Conservation (phyloP, 306 rosid species). For the Casuarina glauca region DNA sequence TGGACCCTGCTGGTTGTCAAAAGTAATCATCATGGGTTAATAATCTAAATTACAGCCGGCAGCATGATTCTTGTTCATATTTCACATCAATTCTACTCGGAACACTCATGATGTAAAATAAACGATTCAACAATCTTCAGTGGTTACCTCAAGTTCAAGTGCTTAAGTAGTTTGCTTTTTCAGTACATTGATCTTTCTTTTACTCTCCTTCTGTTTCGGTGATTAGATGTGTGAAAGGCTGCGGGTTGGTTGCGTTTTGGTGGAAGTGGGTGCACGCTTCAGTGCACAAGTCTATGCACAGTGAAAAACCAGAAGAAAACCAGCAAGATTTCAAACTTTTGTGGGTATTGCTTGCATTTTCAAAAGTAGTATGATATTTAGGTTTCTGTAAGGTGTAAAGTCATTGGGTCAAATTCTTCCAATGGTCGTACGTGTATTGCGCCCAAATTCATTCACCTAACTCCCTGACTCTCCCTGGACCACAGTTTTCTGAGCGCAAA, state of each 20-base stretch:
- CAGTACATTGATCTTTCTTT: background rate
- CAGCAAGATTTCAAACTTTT: no score
- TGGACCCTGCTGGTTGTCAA: constrained; percentile 21
- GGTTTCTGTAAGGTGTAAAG: no score
- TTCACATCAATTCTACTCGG: background rate
- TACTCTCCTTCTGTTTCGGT: background rate
- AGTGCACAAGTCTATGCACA: no score
- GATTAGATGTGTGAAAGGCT: background rate
- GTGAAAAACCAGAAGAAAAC: no score
- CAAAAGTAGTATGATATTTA: no score
- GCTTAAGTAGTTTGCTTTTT: constrained; percentile 6
- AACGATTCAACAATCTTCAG: constrained; percentile 5
- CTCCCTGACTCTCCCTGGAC: background rate
- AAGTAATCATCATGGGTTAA: constrained; percentile 29
- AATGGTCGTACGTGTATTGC: background rate
- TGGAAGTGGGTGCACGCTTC: no score
- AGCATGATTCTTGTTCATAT: background rate
- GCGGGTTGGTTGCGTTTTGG: background rate
- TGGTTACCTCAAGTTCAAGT: constrained; percentile 23
- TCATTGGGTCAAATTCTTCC: background rate
- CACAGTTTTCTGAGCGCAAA: no score
- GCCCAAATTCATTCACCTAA: background rate
- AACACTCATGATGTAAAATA: background rate
- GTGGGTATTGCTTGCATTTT: no score
- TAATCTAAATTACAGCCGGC: constrained; percentile 25